Percentiles rank a stretch among this genome's conserved stretches.
phyloP scores from a whole-genome alignment of 345 rosid genomes.

The Aegle marmelos region DNA sequence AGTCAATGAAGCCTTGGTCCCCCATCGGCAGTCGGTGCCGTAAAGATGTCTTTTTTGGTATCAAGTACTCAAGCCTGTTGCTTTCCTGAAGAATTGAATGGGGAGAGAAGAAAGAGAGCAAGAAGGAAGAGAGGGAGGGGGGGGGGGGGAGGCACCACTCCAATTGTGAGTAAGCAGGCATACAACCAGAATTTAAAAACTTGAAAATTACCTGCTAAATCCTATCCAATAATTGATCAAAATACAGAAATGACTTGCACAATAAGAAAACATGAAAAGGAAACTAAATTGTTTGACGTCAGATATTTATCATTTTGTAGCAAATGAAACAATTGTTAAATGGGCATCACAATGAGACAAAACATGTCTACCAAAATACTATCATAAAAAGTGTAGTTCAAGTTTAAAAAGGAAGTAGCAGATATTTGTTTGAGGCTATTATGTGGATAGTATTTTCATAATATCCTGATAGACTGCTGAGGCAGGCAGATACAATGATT shows the following conservation, averaged over 20 bases:
- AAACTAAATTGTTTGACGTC: background rate
- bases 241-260: background rate
- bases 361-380: background rate
- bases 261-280: background rate
- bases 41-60: conserved; percentile 85
- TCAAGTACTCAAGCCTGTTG: conserved; percentile 78
- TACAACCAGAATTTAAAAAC: background rate
- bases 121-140: too few species aligned
- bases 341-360: background rate
- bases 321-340: background rate
- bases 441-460: too few species aligned
- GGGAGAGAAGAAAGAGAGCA: background rate
- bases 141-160: background rate
- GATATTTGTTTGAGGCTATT: background rate
- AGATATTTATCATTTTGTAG: background rate
- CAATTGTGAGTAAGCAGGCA: background rate
- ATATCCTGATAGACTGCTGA: background rate
- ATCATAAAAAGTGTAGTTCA: background rate
- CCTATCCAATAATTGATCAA: background rate
- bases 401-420: background rate
- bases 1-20: conserved; percentile 93
- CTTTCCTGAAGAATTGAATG: conserved; percentile 55
- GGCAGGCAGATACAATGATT: background rate
- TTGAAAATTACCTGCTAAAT: background rate
- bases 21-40: conserved; percentile 94